These are phyloP conservation scores for Fusarium sterilihyphosum DNA, from an alignment of 2,329 filamentous ascomycete genomes.

Conservation along the genomic window DNA sequence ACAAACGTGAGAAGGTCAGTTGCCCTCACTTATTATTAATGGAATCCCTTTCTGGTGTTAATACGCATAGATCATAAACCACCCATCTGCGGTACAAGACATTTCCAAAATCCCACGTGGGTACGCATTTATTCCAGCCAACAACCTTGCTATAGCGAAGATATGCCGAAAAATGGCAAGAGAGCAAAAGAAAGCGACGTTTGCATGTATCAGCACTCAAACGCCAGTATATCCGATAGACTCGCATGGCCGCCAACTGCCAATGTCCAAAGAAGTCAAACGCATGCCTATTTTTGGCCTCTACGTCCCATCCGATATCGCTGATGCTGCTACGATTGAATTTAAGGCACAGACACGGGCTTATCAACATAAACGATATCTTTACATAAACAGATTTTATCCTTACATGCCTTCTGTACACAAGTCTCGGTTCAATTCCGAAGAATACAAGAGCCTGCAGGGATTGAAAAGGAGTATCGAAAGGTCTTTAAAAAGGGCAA, in stretches of 20 bases:
- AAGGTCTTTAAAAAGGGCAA: not conserved
- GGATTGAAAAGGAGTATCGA: too few species aligned
- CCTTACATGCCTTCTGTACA: not conserved
- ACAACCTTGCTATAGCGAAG: not conserved
- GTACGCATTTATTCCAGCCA: not conserved
- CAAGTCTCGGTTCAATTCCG: too few species aligned
- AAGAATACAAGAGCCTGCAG: too few species aligned
- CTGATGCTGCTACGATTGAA: not conserved
- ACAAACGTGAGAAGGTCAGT: not conserved
- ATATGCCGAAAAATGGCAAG: not conserved
- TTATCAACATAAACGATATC: not conserved
- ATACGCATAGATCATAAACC: not conserved
- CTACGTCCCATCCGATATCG: not conserved
- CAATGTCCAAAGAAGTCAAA: not conserved
- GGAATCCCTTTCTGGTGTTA: not conserved
- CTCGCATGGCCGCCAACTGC: not conserved
- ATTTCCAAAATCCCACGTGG: not conserved
- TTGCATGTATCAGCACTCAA: not conserved
- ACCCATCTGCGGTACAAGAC: rapidly evolving
- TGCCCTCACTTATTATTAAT: not conserved
- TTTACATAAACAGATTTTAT: not conserved
- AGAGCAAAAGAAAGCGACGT: not conserved
- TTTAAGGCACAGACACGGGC: not conserved
- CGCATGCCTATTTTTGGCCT: not conserved
- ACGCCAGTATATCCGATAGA: not conserved